Conservation (phyloP, 805 yeast genomes). For the Candida glaebosa region DNA sequence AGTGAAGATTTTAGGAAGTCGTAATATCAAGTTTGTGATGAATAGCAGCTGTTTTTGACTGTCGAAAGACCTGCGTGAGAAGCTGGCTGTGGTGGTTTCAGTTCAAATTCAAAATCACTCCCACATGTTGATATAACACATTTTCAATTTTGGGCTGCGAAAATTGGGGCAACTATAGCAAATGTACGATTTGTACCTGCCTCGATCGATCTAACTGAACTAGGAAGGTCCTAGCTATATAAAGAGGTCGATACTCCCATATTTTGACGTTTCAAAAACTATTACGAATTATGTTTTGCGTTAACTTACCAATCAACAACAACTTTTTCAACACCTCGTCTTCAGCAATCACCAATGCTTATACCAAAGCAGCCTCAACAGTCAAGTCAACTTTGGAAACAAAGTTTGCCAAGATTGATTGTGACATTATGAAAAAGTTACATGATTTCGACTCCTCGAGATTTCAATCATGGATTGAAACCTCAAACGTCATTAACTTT, state of each 20-base stretch:
- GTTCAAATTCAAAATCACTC: background rate
- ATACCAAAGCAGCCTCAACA: background rate
- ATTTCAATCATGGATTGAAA: too few species aligned
- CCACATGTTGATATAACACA: background rate
- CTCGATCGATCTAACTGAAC: background rate
- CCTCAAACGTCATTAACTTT: too few species aligned
- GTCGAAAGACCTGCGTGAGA: too few species aligned
- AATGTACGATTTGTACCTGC: too few species aligned
- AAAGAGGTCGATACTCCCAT: background rate
- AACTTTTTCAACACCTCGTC: background rate
- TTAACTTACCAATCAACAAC: background rate
- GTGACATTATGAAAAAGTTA: too few species aligned
- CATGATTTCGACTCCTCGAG: too few species aligned
- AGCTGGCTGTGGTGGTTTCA: too few species aligned
- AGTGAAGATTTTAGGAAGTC: too few species aligned
- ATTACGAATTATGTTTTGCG: background rate
- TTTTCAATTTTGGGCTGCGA: background rate
- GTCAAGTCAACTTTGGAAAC: background rate
- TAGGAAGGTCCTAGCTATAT: background rate
- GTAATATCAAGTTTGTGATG: too few species aligned
- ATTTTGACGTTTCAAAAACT: too few species aligned
- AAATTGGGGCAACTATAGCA: background rate
- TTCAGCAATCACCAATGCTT: background rate
- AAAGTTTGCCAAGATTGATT: too few species aligned
- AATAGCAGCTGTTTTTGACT: too few species aligned